A percentile compares a stretch with the other conserved stretches of the same genome.
Conservation (phyloP, 2,329 filamentous ascomycete species). For the Fusarium continuum region DNA sequence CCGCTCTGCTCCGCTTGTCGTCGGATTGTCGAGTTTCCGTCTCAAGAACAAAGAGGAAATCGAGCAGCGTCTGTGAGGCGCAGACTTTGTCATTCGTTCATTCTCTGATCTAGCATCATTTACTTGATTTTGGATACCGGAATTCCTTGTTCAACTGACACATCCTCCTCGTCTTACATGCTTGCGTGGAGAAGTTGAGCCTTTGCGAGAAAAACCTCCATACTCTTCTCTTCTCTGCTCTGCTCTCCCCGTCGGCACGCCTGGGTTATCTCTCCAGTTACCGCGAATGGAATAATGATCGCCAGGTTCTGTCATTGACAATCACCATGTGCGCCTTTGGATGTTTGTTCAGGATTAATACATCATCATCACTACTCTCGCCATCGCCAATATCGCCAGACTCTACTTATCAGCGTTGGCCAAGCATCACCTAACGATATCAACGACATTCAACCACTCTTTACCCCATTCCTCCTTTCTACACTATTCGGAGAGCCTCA, state of each 20-base stretch:
- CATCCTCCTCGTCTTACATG: constrained; percentile 6
- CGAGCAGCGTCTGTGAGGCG: constrained; percentile 14
- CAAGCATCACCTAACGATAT: not conserved
- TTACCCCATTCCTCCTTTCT: not conserved
- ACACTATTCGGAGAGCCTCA: not conserved
- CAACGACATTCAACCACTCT: not conserved
- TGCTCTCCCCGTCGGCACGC: not conserved
- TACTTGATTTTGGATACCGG: constrained; percentile 7
- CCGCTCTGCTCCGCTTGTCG: constrained; percentile 22
- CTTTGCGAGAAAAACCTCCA: not conserved
- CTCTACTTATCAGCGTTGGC: constrained; percentile 1
- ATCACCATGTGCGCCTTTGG: constrained; percentile 37
- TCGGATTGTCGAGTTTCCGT: constrained; percentile 22
- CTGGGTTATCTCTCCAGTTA: not conserved
- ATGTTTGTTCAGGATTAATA: constrained; percentile 28
- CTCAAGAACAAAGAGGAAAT: constrained; percentile 8
- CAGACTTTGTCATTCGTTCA: constrained; percentile 5
- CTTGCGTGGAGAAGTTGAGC: not conserved
- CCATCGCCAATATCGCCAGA: constrained; percentile 6
- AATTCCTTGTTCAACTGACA: constrained; percentile 2
- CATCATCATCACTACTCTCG: constrained; percentile 10
- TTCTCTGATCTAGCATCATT: constrained; percentile 4
- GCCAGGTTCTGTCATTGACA: constrained; percentile 14
- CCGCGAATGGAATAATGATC: not conserved
- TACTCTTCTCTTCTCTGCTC: not conserved